Base-by-base conservation (phyloP, 805 yeast species). In the Pichia rugopelliculosa region DNA sequence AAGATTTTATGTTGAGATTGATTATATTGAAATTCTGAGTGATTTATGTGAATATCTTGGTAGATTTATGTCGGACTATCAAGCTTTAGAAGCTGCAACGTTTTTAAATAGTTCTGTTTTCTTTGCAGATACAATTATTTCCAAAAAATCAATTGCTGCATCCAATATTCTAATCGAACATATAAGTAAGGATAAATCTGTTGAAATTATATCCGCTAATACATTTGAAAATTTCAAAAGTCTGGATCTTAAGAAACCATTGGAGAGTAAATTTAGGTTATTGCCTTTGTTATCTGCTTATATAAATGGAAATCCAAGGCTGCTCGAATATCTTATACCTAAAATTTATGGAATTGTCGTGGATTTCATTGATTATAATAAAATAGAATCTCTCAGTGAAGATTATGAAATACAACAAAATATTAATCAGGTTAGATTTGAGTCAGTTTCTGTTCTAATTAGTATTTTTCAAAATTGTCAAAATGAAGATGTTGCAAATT, bases 11-110 rank as follows among this genome's bases (percentile, higher is more conserved):
- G 53, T 56, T 10, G 64, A 69, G 12, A 71, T 81, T 33, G 89
- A 84, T 55, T 66, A 73, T 37, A 72, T 82, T 52, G 91, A 84
- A 58, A 71, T 82, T 6, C 59, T 82, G 39, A 69, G 75, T 21
- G 87, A 81, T 54, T 53, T 83, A 37, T 64, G 80, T 41, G 73
- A 71, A 49, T 68, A 72, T 47, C 64, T 79, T 7, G 69, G 71
- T 12, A 53, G 50, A n/a, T 60, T 51, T 41, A 56, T 68, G 44
- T 47, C 52, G 4, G 20, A 48, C 0, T 41, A 57, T 1, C 65
- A 66, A 45, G 43, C 61, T 23, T 34, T 40, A 24, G 47, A 50
- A 39, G 51, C 49, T 27, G 67, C 55, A 38, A 63, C 25, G 20
- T 54, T 47, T 53, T 60, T 77, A 43, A 58, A 71, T 15, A 51